phyloP scores from a whole-genome alignment of 176 grass and related monocot species.

The Phragmites australis region DNA sequence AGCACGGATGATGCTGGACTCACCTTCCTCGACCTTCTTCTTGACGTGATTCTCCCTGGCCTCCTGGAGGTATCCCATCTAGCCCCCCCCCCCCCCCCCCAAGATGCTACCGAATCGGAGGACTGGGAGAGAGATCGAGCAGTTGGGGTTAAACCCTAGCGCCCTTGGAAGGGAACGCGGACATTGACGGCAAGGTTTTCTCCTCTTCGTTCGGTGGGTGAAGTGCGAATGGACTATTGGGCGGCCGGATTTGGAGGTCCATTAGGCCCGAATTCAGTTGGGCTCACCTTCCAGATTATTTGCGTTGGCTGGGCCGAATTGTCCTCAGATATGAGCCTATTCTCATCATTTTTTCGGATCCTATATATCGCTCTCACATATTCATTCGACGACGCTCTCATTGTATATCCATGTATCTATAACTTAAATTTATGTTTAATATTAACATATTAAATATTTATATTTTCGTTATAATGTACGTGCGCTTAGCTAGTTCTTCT shows the following conservation, averaged over 20 bases:
- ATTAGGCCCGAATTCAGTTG: not conserved
- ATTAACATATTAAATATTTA: no score
- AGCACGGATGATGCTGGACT: not conserved
- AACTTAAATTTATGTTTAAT: no score
- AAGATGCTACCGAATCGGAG: not conserved
- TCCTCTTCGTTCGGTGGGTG: not conserved
- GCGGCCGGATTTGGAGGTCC: not conserved
- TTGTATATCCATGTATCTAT: no score
- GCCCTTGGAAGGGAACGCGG: slow-evolving; percentile 31
- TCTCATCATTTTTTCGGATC: no score
- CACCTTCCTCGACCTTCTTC: slow-evolving; percentile 99
- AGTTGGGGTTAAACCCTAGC: slow-evolving; percentile 47
- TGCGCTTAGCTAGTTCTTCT: no score
- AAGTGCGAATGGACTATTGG: not conserved
- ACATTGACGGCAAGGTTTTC: slow-evolving; percentile 30
- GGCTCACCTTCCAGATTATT: not conserved
- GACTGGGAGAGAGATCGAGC: not conserved
- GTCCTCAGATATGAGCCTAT: not conserved
- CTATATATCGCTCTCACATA: no score
- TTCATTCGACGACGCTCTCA: no score
- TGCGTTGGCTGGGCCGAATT: not conserved
- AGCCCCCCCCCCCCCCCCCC: no score
- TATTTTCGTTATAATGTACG: no score
- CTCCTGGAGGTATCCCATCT: slow-evolving; percentile 89
- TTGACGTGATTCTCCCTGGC: slow-evolving; percentile 96